These are phyloP conservation scores for Straminergon stramineum DNA, from an alignment of 225 moss, liverwort and hornwort species.

Conservation along the genomic window DNA sequence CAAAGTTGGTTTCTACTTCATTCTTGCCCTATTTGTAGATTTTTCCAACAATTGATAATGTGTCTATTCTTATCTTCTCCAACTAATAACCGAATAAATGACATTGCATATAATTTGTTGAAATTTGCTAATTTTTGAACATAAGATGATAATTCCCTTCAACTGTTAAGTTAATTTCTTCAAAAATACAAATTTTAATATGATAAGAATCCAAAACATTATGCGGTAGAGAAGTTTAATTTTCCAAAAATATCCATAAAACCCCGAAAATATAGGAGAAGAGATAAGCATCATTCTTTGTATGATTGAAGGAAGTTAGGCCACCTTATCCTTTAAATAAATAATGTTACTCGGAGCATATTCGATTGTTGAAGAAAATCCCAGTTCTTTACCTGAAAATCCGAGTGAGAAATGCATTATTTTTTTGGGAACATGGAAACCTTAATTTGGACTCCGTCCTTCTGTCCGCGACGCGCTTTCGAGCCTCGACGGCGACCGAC, in stretches of 20 bases:
- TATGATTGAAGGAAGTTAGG: too few relatives aligned
- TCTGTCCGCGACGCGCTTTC: neutral
- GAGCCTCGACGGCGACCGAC: neutral
- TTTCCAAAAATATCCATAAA: too few relatives aligned
- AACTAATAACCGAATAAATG: neutral
- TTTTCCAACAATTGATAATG: neutral
- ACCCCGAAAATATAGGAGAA: neutral
- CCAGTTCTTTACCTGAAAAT: neutral
- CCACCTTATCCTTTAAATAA: neutral
- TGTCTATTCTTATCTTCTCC: accelerated
- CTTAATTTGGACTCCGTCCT: neutral
- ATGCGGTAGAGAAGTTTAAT: accelerated
- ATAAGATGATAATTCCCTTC: neutral
- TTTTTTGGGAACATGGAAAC: neutral
- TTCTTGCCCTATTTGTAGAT: too few relatives aligned
- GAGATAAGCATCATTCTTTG: neutral
- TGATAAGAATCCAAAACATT: neutral
- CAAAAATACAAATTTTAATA: neutral
- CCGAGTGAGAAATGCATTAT: neutral
- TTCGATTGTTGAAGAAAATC: neutral
- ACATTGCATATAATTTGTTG: too few relatives aligned
- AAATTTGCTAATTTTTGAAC: neutral
- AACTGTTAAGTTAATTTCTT: accelerated
- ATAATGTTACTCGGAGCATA: neutral
- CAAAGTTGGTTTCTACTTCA: too few relatives aligned